Evolutionary conservation across 176 grass and related monocot species (phyloP).

Genomic region (Bothriochloa decipiens): DNA sequence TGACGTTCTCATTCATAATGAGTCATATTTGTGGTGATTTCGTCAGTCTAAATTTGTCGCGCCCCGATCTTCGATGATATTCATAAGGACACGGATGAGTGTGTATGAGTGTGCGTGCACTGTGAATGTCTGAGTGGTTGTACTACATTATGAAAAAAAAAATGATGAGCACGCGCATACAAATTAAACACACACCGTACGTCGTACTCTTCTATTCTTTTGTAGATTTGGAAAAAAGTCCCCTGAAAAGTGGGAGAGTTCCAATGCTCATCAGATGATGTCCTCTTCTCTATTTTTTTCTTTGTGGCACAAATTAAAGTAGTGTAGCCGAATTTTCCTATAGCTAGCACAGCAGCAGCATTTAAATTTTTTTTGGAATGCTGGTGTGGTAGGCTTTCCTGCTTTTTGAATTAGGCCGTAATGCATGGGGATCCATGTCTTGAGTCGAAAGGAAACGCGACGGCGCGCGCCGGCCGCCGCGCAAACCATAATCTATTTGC

Average conservation of each 20-base stretch:
- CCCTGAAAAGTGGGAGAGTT: slow-evolving; percentile 24
- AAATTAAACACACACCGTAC: background rate
- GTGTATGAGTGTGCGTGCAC: too few species aligned
- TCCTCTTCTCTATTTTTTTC: background rate
- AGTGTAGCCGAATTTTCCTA: slow-evolving; percentile 18
- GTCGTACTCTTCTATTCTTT: background rate
- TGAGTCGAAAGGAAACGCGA: background rate
- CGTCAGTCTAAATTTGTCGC: too few species aligned
- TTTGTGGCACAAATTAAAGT: background rate
- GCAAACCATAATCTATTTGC: slow-evolving; percentile 22
- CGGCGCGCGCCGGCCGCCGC: slow-evolving; percentile 46
- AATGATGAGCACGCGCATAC: background rate
- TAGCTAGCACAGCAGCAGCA: background rate
- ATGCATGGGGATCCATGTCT: slow-evolving; percentile 14
- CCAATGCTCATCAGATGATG: background rate
- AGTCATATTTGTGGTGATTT: too few species aligned
- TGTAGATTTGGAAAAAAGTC: background rate
- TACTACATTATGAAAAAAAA: too few species aligned
- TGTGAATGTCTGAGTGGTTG: too few species aligned
- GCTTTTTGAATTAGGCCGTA: background rate
- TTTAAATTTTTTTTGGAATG: background rate
- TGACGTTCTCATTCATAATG: too few species aligned
- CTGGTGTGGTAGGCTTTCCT: background rate
- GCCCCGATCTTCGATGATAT: too few species aligned
- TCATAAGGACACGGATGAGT: too few species aligned